Evolutionary conservation across 192 early-diverging fungal species (phyloP).

Genomic region (Podila horticola): DNA sequence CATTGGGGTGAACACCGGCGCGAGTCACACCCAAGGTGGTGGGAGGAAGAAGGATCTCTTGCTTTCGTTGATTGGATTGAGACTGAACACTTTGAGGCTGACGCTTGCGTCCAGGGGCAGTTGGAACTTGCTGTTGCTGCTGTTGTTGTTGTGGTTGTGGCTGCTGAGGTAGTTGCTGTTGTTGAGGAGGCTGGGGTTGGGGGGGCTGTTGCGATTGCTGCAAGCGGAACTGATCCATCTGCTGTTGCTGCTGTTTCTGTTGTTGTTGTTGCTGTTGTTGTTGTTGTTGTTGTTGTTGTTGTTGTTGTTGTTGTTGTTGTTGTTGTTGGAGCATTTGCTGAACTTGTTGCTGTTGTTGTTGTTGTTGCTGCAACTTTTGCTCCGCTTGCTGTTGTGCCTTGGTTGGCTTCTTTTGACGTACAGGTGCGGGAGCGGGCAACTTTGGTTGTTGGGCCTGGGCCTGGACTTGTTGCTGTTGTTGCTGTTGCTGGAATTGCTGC

Average conservation of each 20-base stretch:
- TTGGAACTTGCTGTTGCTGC: conserved; percentile 7
- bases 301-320: conserved; percentile 9
- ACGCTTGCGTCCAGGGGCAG: not conserved
- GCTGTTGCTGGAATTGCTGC: no score
- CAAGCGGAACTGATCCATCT: conserved; percentile 10
- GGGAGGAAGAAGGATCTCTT: conserved; percentile 4
- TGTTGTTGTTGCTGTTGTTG: conserved; percentile 23
- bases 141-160: not conserved
- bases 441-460: no score
- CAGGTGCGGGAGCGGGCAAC: no score
- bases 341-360: no score
- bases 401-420: no score
- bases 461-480: no score
- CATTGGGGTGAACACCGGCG: conserved; percentile 25
- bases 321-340: conserved; percentile 19
- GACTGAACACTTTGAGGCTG: conserved; percentile 7
- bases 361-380: no score
- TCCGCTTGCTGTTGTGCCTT: no score
- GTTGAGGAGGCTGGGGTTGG: conserved; percentile 14
- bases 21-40: conserved; percentile 6
- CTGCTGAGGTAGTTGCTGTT: conserved; percentile 27
- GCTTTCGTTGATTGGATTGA: no score
- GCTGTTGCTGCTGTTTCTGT: conserved; percentile 21
- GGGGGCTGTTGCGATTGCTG: conserved; percentile 19
- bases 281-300: conserved; percentile 16